Evolutionary conservation across 805 yeast genomes (phyloP).

Genomic region (Torulaspora franciscae): DNA sequence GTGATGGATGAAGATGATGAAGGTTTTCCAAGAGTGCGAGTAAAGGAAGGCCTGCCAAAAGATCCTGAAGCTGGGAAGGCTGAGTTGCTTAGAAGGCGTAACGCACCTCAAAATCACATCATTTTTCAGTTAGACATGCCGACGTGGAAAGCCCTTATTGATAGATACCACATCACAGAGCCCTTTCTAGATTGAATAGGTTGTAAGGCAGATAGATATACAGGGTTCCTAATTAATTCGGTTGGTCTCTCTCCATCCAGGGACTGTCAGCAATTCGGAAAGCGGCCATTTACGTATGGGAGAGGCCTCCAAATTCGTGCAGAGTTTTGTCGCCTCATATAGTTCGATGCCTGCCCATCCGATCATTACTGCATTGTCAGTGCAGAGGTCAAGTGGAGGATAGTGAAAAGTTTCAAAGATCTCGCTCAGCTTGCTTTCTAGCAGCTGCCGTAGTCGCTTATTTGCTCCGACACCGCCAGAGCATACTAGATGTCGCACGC

Average conservation of each 20-base stretch:
- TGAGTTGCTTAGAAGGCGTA: slow-evolving; percentile 27
- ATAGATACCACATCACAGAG: slow-evolving; percentile 50
- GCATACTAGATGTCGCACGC: slow-evolving; percentile 56
- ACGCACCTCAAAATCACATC: slow-evolving; percentile 49
- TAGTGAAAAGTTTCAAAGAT: slow-evolving; percentile 46
- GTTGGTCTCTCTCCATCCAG: slow-evolving; percentile 44
- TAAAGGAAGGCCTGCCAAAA: slow-evolving; percentile 32
- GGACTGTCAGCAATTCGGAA: slow-evolving; percentile 43
- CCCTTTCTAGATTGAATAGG: slow-evolving; percentile 38
- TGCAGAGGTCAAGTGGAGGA: slow-evolving; percentile 70
- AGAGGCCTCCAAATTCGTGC: slow-evolving; percentile 50
- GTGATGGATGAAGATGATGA: slow-evolving; percentile 48
- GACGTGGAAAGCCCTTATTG: slow-evolving; percentile 59
- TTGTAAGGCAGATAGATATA: slow-evolving; percentile 15
- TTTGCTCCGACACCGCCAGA: slow-evolving; percentile 97
- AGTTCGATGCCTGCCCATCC: slow-evolving; percentile 96
- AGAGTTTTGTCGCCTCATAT: slow-evolving; percentile 44
- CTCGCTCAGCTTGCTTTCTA: slow-evolving; percentile 38
- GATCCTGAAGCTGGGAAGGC: slow-evolving; percentile 24
- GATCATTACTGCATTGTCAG: slow-evolving; percentile 95
- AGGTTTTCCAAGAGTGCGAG: slow-evolving; percentile 42
- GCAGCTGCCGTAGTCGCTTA: slow-evolving; percentile 45
- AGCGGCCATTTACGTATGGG: slow-evolving; percentile 85
- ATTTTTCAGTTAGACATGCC: slow-evolving; percentile 65
- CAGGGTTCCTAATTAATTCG: neutral